Evolutionary conservation across 164 flowering plant genomes (phyloP), one percentile per base, ranked within the genome.

Genomic region (Aristolochia fimbriata): DNA sequence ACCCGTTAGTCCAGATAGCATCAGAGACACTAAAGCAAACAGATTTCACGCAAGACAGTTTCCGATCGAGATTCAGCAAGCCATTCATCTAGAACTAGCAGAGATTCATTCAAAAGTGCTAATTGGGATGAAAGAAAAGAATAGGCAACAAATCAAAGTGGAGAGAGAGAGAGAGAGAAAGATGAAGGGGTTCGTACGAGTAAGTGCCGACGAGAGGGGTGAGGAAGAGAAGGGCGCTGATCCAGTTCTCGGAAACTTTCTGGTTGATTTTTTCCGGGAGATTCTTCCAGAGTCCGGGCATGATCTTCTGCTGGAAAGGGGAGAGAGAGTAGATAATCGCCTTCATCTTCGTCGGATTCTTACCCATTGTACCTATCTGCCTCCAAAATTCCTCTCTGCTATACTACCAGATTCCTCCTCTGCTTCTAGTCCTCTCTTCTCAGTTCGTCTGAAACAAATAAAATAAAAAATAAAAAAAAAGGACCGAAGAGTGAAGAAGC

Each of bases 261-360:
- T 85, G 79, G 61, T 68, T 69, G 68, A 87, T 79, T 76, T 87
- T 87, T 5, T 60, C 63, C 1, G 86, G 76, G 2, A 87, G 47
- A 73, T 83, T 85, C 72, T 82, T 85, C 89, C 87, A 85, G 1
- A 85, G 79, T 6, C 91, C 96, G 0, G 76, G 7, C 96, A 87
- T 87, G 55, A 81, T 63, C 81, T 85, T 79, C 82, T 87, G 96
- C 69, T 85, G 96, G 64, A 79, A 82, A 23, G 96, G 96, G 0
- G 91, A 87, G 15, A 87, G 73, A 0, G 83, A 64, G 77, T 87
- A 87, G 1, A 83, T 68, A 67, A 87, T 86, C 21, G 87, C 84
- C 81, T 76, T 87, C 86, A 85, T 62, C 64, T 70, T 66, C 65
- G 82, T 85, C 61, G 86, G 84, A 9, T 63, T 63, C 66, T 85